phyloP scores from a whole-genome alignment of 2,329 filamentous ascomycete genomes.

The Monosporascus sp. region DNA sequence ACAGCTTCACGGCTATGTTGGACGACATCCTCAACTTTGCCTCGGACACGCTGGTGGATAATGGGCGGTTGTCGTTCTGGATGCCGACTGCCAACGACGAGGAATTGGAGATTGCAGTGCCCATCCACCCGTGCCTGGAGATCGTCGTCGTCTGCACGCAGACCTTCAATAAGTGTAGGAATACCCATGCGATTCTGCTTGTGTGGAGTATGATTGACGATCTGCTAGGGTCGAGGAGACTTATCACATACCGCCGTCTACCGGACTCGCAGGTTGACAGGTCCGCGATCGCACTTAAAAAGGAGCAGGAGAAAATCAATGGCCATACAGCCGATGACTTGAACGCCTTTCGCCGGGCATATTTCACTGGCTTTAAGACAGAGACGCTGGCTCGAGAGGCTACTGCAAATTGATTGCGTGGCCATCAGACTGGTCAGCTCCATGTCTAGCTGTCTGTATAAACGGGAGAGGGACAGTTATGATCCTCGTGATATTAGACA shows the following conservation, averaged over 20 bases:
- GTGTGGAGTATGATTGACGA: too few relatives aligned
- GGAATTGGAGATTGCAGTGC: conserved; percentile 69
- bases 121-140: conserved; percentile 69
- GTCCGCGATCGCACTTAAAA: conserved; percentile 32
- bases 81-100: conserved; percentile 88
- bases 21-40: conserved; percentile 86
- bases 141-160: conserved; percentile 76
- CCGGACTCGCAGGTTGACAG: conserved; percentile 52
- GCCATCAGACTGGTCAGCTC: too few relatives aligned
- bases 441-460: too few relatives aligned
- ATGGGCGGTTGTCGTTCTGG: conserved; percentile 86
- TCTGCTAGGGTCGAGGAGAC: conserved; percentile 69
- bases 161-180: conserved; percentile 78
- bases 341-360: conserved; percentile 55
- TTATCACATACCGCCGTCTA: conserved; percentile 79
- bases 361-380: conserved; percentile 51
- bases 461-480: neutral
- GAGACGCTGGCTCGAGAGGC: conserved; percentile 15
- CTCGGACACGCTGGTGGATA: conserved; percentile 66
- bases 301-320: conserved; percentile 22
- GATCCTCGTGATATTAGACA: neutral
- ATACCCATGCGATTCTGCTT: neutral
- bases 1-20: conserved; percentile 86
- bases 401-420: conserved; percentile 1
- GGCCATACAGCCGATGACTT: conserved; percentile 54